Evolutionary conservation across 164 flowering plant genomes (phyloP).

Genomic region (Berberis thunbergii): DNA sequence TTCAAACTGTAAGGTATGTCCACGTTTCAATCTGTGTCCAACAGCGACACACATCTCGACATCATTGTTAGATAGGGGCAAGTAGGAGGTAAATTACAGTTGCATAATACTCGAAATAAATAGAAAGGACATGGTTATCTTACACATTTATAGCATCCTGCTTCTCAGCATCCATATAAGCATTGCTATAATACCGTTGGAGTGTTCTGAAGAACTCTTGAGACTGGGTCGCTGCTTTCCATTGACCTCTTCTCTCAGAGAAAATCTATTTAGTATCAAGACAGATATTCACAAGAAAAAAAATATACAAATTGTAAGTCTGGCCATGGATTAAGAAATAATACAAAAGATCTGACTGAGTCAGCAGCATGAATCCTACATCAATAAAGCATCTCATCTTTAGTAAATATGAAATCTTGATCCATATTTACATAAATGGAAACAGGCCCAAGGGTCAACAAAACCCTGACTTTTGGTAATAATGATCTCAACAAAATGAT

Average conservation of each 20-base stretch:
- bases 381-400: background rate
- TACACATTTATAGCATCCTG: conserved; percentile 95
- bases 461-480: no score
- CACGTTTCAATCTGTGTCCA: no score
- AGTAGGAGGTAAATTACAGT: no score
- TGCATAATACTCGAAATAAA: no score
- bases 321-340: background rate
- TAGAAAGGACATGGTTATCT: conserved; percentile 13
- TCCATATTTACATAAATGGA: background rate
- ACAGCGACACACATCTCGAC: no score
- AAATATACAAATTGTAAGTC: no score
- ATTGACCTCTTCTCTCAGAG: conserved; percentile 84
- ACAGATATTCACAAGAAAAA: background rate
- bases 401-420: no score
- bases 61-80: no score
- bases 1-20: no score
- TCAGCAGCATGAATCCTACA: background rate
- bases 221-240: conserved; percentile 85
- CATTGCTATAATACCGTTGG: conserved; percentile 80
- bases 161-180: conserved; percentile 90
- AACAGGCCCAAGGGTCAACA: no score
- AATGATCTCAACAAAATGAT: no score
- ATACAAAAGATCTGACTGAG: background rate
- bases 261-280: conserved; percentile 49
- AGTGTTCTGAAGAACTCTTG: conserved; percentile 83